These are phyloP conservation scores for Dictyostelium discoideum DNA, from an alignment of 78 protist genomes.

Conservation along the genomic window DNA sequence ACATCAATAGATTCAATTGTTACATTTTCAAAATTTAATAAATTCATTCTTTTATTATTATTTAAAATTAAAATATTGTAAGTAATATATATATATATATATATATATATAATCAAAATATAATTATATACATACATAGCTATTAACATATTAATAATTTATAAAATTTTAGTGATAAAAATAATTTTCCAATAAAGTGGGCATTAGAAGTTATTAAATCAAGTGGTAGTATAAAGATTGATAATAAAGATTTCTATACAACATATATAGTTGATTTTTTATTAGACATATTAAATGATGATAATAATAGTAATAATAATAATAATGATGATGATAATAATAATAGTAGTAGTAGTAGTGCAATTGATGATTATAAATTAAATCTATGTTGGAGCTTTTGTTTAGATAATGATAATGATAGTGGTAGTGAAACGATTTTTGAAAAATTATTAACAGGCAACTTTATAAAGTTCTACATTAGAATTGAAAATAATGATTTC, in stretches of 20 bases:
- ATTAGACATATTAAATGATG: not conserved
- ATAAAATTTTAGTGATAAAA: not conserved
- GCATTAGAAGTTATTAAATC: not conserved
- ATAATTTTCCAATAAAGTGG: not conserved
- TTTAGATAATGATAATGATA: not conserved
- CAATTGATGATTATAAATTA: not conserved
- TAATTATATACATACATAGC: no score
- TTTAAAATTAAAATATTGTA: not conserved
- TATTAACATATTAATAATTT: no score
- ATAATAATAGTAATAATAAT: no score
- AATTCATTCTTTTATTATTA: not conserved
- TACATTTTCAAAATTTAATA: not conserved
- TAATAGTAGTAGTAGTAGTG: no score
- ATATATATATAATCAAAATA: no score
- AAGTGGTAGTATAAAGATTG: not conserved
- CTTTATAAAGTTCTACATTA: no score
- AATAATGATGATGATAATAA: no score
- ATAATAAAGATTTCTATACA: not conserved
- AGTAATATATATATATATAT: not conserved
- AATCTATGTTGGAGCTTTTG: not conserved
- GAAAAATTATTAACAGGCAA: not conserved
- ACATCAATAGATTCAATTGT: not conserved
- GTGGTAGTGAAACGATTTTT: not conserved
- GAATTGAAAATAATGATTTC: not conserved
- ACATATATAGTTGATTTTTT: no score